phyloP scores from a whole-genome alignment of 306 rosid genomes.

The Rosa multiflora region DNA sequence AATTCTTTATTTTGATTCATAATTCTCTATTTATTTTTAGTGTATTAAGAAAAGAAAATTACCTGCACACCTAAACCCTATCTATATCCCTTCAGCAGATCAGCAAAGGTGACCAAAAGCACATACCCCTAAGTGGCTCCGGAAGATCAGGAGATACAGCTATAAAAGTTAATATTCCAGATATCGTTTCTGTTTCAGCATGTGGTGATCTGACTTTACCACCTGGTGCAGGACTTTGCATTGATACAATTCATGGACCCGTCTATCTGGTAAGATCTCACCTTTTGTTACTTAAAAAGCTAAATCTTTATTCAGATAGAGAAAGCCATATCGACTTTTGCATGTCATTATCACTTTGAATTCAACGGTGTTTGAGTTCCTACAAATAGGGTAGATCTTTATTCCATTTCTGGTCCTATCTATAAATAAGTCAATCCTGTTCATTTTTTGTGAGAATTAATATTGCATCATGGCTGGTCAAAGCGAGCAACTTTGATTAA shows the following conservation, averaged over 20 bases:
- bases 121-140: slow-evolving; percentile 44
- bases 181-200: slow-evolving; percentile 86
- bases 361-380: not conserved
- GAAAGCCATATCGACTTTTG: not conserved
- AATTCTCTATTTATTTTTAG: not conserved
- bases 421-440: not conserved
- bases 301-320: not conserved
- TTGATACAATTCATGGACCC: slow-evolving; percentile 75
- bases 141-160: slow-evolving; percentile 55
- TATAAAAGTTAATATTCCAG: slow-evolving; percentile 78
- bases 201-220: slow-evolving; percentile 97
- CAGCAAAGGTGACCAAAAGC: slow-evolving; percentile 57
- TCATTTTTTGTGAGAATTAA: not conserved
- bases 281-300: not conserved
- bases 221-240: slow-evolving; percentile 96
- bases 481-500: not conserved
- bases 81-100: slow-evolving; percentile 40
- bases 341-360: slow-evolving; percentile 6
- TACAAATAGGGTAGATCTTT: not conserved
- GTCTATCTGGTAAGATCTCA: slow-evolving; percentile 70
- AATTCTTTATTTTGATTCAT: slow-evolving; percentile 14
- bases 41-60: not conserved
- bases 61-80: not conserved
- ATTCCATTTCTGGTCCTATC: not conserved
- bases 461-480: slow-evolving; percentile 7